Percentiles rank a stretch among this genome's conserved stretches.
phyloP scores from a whole-genome alignment of 169 alveolate species.

The Plasmodium billcollinsi region DNA sequence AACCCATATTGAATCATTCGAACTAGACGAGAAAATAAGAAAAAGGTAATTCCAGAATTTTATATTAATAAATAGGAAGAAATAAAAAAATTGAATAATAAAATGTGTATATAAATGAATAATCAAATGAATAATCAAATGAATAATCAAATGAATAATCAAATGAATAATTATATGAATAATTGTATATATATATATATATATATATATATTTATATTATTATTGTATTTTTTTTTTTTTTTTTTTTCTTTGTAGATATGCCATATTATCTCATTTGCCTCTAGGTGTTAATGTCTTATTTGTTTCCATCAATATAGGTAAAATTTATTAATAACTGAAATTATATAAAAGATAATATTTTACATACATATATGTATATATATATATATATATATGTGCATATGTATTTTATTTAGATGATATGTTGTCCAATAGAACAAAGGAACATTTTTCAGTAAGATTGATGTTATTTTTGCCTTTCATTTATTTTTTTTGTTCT shows the following conservation, averaged over 20 bases:
- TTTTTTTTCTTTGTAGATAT: constrained; percentile 11
- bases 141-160: not conserved
- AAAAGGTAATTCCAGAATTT: constrained; percentile 14
- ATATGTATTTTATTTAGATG: constrained; percentile 19
- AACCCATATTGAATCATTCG: constrained; percentile 63
- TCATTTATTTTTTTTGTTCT: constrained; percentile 3
- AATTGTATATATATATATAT: not conserved
- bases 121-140: not conserved
- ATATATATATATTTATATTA: not conserved
- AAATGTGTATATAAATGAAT: not conserved
- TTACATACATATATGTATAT: not conserved
- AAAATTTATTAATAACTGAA: not conserved
- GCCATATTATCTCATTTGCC: constrained; percentile 44
- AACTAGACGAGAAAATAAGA: constrained; percentile 44
- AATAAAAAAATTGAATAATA: not conserved
- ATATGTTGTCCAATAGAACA: constrained; percentile 42
- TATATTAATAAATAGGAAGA: too few species aligned
- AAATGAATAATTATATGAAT: not conserved
- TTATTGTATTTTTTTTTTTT: constrained; percentile 3
- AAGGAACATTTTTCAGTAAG: constrained; percentile 48
- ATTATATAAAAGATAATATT: too few species aligned
- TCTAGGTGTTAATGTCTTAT: constrained; percentile 46
- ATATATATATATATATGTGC: not conserved
- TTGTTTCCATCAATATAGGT: constrained; percentile 56
- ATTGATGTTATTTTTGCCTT: not conserved